Percentiles rank a stretch among this genome's conserved stretches.
These are phyloP conservation scores for Paramecium bursaria DNA, from an alignment of 73 alveolate genomes.

Conservation along the genomic window DNA sequence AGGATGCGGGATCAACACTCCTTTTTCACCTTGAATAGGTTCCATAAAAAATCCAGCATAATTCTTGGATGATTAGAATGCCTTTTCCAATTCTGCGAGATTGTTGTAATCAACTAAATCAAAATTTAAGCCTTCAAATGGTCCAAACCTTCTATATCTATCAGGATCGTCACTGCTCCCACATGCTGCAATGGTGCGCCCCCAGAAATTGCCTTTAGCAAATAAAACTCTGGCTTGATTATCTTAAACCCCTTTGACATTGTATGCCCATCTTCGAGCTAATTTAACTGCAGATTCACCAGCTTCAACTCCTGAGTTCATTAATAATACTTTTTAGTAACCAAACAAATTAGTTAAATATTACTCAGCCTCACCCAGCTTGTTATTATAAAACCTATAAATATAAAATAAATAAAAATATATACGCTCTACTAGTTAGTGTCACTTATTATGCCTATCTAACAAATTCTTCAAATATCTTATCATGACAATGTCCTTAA, in stretches of 20 bases:
- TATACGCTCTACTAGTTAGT: constrained; percentile 87
- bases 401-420: neutral
- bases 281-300: constrained; percentile 95
- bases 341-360: constrained; percentile 83
- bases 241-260: constrained; percentile 85
- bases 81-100: constrained; percentile 77
- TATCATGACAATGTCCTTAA: constrained; percentile 97
- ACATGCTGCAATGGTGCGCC: constrained; percentile 94
- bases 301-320: constrained; percentile 97
- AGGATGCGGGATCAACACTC: constrained; percentile 89
- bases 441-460: constrained; percentile 86
- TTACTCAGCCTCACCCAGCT: constrained; percentile 80
- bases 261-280: constrained; percentile 98
- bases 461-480: constrained; percentile 83
- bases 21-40: constrained; percentile 98
- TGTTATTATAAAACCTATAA: constrained; percentile 80
- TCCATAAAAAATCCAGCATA: constrained; percentile 84
- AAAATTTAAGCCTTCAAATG: constrained; percentile 92
- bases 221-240: constrained; percentile 80
- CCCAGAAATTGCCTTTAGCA: constrained; percentile 94
- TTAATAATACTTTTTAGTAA: constrained; percentile 87
- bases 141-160: constrained; percentile 90
- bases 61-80: constrained; percentile 71
- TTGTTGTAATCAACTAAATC: constrained; percentile 83
- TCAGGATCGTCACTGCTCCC: constrained; percentile 90